Evolutionary conservation across 176 grass and related monocot genomes (phyloP).

Genomic region (Ensete ventricosum): DNA sequence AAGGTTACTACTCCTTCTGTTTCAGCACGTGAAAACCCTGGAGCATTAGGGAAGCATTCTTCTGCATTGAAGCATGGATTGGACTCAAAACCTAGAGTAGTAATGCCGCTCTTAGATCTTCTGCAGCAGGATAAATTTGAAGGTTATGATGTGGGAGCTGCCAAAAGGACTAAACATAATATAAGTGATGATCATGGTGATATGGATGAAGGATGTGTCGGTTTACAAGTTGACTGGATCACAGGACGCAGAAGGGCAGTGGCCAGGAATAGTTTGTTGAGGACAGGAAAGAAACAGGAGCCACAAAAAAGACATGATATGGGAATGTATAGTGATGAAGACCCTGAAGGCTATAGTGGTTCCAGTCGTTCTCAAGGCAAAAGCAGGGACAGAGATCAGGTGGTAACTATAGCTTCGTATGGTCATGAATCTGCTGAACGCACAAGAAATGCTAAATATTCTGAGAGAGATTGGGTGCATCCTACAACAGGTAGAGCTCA

Average conservation of each 20-base stretch:
- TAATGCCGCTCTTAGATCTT: conserved; percentile 5
- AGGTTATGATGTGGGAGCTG: conserved; percentile 23
- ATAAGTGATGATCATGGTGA: conserved; percentile 20
- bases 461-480: conserved; percentile 37
- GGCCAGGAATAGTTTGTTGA: conserved; percentile 23
- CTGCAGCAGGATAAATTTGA: conserved; percentile 22
- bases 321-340: conserved; percentile 31
- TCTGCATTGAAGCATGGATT: background rate
- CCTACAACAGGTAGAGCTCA: conserved; percentile 18
- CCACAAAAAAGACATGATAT: conserved; percentile 29
- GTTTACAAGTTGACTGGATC: background rate
- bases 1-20: conserved; percentile 27
- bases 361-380: conserved; percentile 41
- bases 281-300: conserved; percentile 63
- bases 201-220: conserved; percentile 26
- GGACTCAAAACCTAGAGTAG: background rate
- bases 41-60: conserved; percentile 8
- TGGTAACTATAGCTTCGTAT: conserved; percentile 62
- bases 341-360: conserved; percentile 23
- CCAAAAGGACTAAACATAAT: conserved; percentile 28
- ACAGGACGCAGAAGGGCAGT: conserved; percentile 17
- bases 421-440: conserved; percentile 36
- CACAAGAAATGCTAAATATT: conserved; percentile 44
- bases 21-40: conserved; percentile 20
- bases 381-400: conserved; percentile 30